A percentile compares a stretch with the other conserved stretches of the same genome.
Evolutionary conservation across 371 early-diverging fungal species (phyloP).

Genomic region (Mortierella polycephala): DNA sequence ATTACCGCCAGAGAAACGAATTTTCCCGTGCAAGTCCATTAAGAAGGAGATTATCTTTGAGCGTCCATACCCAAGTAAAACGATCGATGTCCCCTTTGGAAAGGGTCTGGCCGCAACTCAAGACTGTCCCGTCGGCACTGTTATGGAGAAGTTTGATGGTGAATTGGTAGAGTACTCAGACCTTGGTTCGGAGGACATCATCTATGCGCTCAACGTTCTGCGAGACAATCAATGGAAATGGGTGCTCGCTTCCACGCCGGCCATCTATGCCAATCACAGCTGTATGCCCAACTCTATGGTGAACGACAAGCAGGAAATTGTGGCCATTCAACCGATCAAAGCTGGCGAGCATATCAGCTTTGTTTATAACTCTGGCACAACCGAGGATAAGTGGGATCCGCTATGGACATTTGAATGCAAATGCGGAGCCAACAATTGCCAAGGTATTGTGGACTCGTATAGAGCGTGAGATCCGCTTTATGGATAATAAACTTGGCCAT

Average conservation of each 20-base stretch:
- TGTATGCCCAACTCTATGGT: slow-evolving; percentile 12
- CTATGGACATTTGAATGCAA: slow-evolving; percentile 23
- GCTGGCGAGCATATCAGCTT: slow-evolving; percentile 2
- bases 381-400: slow-evolving; percentile 17
- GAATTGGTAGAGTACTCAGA: slow-evolving; percentile 11
- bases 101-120: slow-evolving; percentile 10
- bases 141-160: slow-evolving; percentile 20
- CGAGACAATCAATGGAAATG: slow-evolving; percentile 9
- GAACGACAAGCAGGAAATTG: slow-evolving; percentile 13
- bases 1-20: slow-evolving; percentile 1
- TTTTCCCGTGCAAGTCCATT: slow-evolving; percentile 13
- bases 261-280: slow-evolving; percentile 20
- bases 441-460: slow-evolving; percentile 8
- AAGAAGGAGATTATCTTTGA: neutral
- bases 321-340: slow-evolving; percentile 14
- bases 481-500: neutral
- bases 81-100: slow-evolving; percentile 8
- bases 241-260: slow-evolving; percentile 9
- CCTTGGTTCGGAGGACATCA: slow-evolving; percentile 11
- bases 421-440: slow-evolving; percentile 18
- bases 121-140: slow-evolving; percentile 15
- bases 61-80: slow-evolving; percentile 10
- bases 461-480: slow-evolving; percentile 9
- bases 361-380: slow-evolving; percentile 4
- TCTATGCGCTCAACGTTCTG: slow-evolving; percentile 1